phyloP scores from a whole-genome alignment of 495 filamentous ascomycete genomes.

The Xylaria castorea region DNA sequence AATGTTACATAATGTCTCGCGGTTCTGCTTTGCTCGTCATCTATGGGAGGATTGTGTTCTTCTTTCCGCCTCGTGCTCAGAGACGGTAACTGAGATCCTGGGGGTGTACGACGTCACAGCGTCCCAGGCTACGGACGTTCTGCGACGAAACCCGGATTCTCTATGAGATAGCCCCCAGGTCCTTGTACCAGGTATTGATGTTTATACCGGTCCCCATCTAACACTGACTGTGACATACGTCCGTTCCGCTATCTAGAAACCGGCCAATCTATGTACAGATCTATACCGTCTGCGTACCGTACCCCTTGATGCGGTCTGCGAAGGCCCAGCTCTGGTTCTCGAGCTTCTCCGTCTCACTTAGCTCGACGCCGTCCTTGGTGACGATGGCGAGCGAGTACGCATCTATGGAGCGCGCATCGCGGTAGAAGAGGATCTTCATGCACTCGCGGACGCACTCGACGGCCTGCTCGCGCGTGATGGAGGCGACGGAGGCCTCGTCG shows the following conservation, averaged over 20 bases:
- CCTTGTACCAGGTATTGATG: neutral
- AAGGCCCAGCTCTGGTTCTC: slow-evolving; percentile 95
- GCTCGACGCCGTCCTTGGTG: slow-evolving; percentile 81
- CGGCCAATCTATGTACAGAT: neutral
- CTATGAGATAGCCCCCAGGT: neutral
- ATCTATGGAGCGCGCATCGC: slow-evolving; percentile 91
- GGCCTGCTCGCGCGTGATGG: slow-evolving; percentile 78
- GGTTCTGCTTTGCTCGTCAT: slow-evolving; percentile 4
- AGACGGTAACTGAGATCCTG: neutral
- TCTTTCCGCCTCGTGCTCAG: neutral
- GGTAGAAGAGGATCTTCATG: slow-evolving; percentile 98
- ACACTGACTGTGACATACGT: neutral
- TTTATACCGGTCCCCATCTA: neutral
- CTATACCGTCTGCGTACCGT: slow-evolving; percentile 59
- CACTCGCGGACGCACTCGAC: slow-evolving; percentile 82
- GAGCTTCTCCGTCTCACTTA: slow-evolving; percentile 76
- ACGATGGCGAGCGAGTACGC: slow-evolving; percentile 90
- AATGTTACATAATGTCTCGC: slow-evolving; percentile 13
- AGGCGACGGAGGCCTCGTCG: slow-evolving; percentile 75
- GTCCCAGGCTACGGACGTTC: neutral
- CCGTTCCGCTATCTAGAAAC: neutral
- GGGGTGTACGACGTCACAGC: neutral
- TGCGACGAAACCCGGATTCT: neutral
- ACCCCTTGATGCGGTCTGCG: slow-evolving; percentile 76
- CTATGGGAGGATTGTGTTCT: neutral